phyloP scores from a whole-genome alignment of 768 basidiomycete species.

The Boletus bicolor region DNA sequence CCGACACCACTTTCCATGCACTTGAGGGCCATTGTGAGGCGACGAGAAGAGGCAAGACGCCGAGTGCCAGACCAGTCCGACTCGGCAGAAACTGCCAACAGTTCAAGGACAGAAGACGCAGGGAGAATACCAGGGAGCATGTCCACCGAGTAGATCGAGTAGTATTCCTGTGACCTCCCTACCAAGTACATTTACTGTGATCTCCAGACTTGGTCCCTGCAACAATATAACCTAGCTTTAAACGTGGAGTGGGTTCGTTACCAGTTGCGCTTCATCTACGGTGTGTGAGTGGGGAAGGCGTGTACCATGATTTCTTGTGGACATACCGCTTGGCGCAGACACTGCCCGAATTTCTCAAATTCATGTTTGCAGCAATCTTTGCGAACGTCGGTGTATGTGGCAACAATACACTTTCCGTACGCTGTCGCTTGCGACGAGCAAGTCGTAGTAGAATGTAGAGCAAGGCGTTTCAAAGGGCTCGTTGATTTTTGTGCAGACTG shows the following conservation, averaged over 20 bases:
- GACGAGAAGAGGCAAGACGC: slow-evolving; percentile 42
- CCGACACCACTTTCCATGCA: slow-evolving; percentile 48
- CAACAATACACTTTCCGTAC: slow-evolving; percentile 88
- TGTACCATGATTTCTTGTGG: neutral
- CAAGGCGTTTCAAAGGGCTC: slow-evolving; percentile 58
- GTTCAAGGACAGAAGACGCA: slow-evolving; percentile 37
- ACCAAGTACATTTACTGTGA: slow-evolving; percentile 18
- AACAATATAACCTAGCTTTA: slow-evolving; percentile 3
- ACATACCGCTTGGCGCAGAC: slow-evolving; percentile 77
- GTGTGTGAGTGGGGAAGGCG: neutral
- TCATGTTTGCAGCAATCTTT: slow-evolving; percentile 83
- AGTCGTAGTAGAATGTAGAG: slow-evolving; percentile 68
- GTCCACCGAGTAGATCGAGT: slow-evolving; percentile 19
- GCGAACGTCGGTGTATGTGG: slow-evolving; percentile 77
- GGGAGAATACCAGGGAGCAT: slow-evolving; percentile 35
- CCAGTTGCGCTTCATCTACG: slow-evolving; percentile 58
- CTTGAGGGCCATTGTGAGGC: slow-evolving; percentile 51
- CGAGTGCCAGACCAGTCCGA: slow-evolving; percentile 26
- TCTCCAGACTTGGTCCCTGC: slow-evolving; percentile 7
- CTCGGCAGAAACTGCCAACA: slow-evolving; percentile 21
- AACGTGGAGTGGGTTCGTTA: slow-evolving; percentile 22
- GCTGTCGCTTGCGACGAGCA: slow-evolving; percentile 67
- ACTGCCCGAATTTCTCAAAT: slow-evolving; percentile 79
- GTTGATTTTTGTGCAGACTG: slow-evolving; percentile 30
- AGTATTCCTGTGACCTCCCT: slow-evolving; percentile 11